Base-by-base conservation (phyloP, 352 stramenopile genomes). In the Globisporangium acanthophoron region DNA sequence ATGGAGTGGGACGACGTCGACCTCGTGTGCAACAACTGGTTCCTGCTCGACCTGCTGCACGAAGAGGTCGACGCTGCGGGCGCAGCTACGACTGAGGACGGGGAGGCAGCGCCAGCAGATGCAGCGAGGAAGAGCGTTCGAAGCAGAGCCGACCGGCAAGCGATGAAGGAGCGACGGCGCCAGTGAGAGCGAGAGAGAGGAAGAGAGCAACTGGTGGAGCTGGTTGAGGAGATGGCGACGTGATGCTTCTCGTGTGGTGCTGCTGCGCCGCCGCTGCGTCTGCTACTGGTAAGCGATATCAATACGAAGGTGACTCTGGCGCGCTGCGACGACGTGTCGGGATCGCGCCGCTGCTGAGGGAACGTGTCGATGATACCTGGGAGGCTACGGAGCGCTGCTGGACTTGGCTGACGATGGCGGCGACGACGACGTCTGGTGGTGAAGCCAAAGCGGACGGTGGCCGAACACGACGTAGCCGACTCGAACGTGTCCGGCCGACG, bases 11-110 rank as follows among this genome's bases (percentile, higher is more conserved):
- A 74, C 43, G 67, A 78, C 18, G 61, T 79, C 39, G 68, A 76
- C 40, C 48, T 76, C 27, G 66, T 79, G 44, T 65, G 59, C 68
- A 79, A 74, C 60, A 79, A 65, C 57, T 79, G 71, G 68, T 44
- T 79, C 43, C 56, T 79, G 31, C 63, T 79, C 12, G 61, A 79
- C 46, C 74, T 72, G 15, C 44, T 79, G 31, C 69, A 71, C 18
- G 69, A 73, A 40, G 54, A 35, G 13, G 37, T 13, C 6, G 37
- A 27, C 0, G 16, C 13, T 3, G 16, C 5, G n/a, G 18, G 43
- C 3, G 41, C 1, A 3, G 24, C 24, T 12, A 15, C 8, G 18
- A 13, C 40, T 0, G 40, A 54, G 20, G 8, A 49, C 3, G 9
- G 16, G 37, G 40, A 27, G 24, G 24, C 24, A 27, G 24, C 24